Base-by-base conservation (phyloP, 352 stramenopile species). In the Pythium brachiatum region DNA sequence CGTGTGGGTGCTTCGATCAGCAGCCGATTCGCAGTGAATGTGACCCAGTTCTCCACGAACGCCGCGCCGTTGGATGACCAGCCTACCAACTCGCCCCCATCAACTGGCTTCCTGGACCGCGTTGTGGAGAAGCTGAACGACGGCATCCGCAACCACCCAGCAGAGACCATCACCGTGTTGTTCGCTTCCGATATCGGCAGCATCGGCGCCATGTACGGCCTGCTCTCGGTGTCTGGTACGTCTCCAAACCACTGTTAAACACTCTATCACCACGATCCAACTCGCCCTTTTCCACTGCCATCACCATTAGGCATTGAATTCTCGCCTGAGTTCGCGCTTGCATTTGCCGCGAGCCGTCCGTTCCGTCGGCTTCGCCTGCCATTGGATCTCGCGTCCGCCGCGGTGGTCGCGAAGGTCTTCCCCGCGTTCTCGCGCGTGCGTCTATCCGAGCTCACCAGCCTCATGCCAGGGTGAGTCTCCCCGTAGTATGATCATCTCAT, bases 321-420 rank as follows among this genome's bases (percentile, higher is more conserved):
- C 60, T 94, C 86, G 27, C 83, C 88, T 8, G 88, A 96, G 55
- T 96, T 95, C 56, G 88, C 88, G 7, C 53, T 96, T 21, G 88
- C 88, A 15, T 96, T 94, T 54, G 86, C 84, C 15, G 82, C 81
- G 29, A 94, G 86, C 59, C 81, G 88, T 27, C 88, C 88, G 12
- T 89, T 96, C 62, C 88, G 87, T 3, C 83, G 86, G 39, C 68
- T 95, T 27, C 82, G 88, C 4, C 66, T 96, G 51, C 88, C 88
- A 32, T 62, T 94, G 7, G 88, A 96, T 52, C 56, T 96, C 50
- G 81, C 77, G 8, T 72, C 75, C 3, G 84, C 88, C 0, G 83
- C 84, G 32, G 71, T 69, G n/a, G 78, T 95, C 2, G 53, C 86
- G 9, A 89, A 88, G 50, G 36, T 84, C 6, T 89, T 92, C 56